Percentiles rank a stretch among this genome's conserved stretches.
These are phyloP conservation scores for Corymbia calophylla DNA, from an alignment of 441 rosid genomes.

Conservation along the genomic window DNA sequence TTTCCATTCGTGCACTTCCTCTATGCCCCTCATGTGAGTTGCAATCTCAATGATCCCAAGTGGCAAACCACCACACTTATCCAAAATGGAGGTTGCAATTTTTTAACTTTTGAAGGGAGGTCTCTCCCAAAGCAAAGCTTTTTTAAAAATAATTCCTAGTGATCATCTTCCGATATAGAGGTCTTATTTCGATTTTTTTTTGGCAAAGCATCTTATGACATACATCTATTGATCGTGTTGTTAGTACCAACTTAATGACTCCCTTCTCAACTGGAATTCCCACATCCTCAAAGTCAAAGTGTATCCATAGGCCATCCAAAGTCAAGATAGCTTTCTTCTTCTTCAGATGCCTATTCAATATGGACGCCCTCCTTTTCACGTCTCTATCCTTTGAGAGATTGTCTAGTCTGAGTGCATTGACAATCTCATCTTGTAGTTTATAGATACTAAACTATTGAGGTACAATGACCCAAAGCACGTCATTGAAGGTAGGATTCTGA, in stretches of 20 bases:
- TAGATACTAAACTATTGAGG: fast-evolving
- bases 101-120: fast-evolving
- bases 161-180: fast-evolving
- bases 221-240: background rate
- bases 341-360: background rate
- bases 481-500: background rate
- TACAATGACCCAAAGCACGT: background rate
- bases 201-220: background rate
- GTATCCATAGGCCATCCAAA: background rate
- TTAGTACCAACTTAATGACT: fast-evolving
- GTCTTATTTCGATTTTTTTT: fast-evolving
- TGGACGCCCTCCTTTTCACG: background rate
- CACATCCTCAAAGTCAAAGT: background rate
- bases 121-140: fast-evolving
- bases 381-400: background rate
- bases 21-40: background rate
- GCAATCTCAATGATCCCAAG: background rate
- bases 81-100: background rate
- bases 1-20: background rate
- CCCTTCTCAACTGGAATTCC: background rate
- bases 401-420: background rate
- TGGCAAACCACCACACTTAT: fast-evolving
- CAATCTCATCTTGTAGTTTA: background rate
- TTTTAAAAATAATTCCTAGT: fast-evolving
- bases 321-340: fast-evolving